Evolutionary conservation across 2,329 filamentous ascomycete species (phyloP), one percentile per base, ranked within the genome.

Genomic region (Hypoxylon sp.): DNA sequence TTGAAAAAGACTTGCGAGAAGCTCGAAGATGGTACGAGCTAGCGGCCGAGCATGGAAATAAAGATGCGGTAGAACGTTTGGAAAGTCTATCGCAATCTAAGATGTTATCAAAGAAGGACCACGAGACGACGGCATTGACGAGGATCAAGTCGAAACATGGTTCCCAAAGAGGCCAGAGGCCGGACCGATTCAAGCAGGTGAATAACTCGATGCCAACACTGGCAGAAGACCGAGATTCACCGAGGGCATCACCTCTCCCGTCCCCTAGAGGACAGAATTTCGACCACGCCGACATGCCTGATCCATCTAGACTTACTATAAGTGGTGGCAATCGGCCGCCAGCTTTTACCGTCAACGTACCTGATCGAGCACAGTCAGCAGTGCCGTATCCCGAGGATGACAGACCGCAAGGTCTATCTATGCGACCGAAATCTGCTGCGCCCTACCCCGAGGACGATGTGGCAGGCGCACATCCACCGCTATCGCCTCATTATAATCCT

Each of bases 11-110:
- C 77, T 82, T 98, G 46, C 87, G 89, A 55, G 92, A 96, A 78
- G 95, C 96, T 0, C 86, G 92, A 70, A 89, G 86, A 71, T 99
- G 96, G 96, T 99, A 99, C 78, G 89, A 92, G 72, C 90, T 94
- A 76, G 95, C 96, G 6, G 92, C 94, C 31, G 91, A 93, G 33
- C 93, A 95, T 76, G 96, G 95, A 37, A 99, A 98, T 81, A 92
- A 92, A 74, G 96, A 99, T 80, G 96, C 96, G 11, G 83, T 89
- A 54, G 88, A 87, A 50, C 90, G 96, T 48, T 89, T 99, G 64
- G 93, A 97, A 54, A 94, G 93, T 56, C 90, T 99, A 58, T 91
- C 89, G 51, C 90, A 93, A 74, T 92, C 93, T 62, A 93, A 93
- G 80, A 92, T 92, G 2, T 85, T 98, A 51, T 97, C 94, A 2